phyloP scores from a whole-genome alignment of 176 grass and related monocot genomes.

The Aegilops umbellulata region DNA sequence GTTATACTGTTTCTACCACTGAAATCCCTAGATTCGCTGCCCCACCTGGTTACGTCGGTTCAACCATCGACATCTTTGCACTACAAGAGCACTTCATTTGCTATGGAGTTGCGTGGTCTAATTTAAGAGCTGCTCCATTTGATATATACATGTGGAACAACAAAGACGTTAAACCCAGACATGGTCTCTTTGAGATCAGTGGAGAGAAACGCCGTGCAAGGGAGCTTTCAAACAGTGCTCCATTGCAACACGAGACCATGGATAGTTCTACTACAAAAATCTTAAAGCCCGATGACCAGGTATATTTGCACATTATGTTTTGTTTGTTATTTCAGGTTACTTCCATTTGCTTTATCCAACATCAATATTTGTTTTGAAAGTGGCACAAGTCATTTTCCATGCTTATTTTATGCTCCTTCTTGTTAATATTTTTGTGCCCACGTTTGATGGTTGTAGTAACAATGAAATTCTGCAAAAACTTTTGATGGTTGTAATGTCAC shows the following conservation, averaged over 20 bases:
- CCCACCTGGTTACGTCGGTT: background rate
- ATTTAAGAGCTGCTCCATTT: conserved; percentile 21
- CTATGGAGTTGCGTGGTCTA: conserved; percentile 3
- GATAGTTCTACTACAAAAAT: conserved; percentile 46
- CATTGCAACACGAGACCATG: conserved; percentile 20
- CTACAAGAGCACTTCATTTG: background rate
- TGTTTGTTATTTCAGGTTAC: too few species aligned
- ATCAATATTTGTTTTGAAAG: too few species aligned
- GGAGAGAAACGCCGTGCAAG: conserved; percentile 21
- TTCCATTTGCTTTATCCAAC: too few species aligned
- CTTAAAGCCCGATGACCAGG: background rate
- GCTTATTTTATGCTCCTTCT: too few species aligned
- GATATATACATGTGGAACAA: conserved; percentile 31
- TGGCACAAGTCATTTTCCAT: too few species aligned
- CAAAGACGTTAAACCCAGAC: conserved; percentile 11
- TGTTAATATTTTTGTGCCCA: too few species aligned
- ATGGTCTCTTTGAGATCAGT: conserved; percentile 18
- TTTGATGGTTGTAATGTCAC: too few species aligned
- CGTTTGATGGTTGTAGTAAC: too few species aligned
- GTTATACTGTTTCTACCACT: background rate
- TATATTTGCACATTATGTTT: too few species aligned
- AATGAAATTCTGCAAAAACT: too few species aligned
- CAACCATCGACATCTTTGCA: background rate
- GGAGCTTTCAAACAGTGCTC: conserved; percentile 14
- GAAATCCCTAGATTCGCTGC: background rate